These are phyloP conservation scores for Leccinum fallax DNA, from an alignment of 1,284 basidiomycete genomes.

Conservation along the genomic window DNA sequence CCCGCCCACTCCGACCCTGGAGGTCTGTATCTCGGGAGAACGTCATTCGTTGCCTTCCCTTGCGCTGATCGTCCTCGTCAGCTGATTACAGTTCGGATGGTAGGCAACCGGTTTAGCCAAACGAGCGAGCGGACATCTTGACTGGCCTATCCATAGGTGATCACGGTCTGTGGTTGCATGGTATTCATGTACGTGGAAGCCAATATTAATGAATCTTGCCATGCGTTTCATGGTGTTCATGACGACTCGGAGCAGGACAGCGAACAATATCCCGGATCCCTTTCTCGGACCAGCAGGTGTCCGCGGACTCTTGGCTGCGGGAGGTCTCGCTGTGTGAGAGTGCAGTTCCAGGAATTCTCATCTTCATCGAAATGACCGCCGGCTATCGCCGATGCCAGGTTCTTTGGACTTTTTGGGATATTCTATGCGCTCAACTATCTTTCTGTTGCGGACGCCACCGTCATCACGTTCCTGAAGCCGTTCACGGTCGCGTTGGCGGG, in stretches of 20 bases:
- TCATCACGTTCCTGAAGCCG: constrained; percentile 77
- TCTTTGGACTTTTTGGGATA: constrained; percentile 61
- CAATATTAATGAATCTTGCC: neutral
- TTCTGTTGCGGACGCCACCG: constrained; percentile 74
- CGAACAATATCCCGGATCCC: constrained; percentile 61
- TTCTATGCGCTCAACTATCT: constrained; percentile 74
- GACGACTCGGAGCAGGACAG: constrained; percentile 40
- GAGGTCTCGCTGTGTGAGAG: constrained; percentile 67
- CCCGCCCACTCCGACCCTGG: constrained; percentile 56
- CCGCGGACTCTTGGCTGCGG: constrained; percentile 53
- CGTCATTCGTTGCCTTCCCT: constrained; percentile 2
- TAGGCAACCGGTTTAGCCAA: constrained; percentile 18
- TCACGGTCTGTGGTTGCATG: constrained; percentile 49
- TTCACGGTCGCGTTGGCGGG: constrained; percentile 71
- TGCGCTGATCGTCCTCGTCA: constrained; percentile 38
- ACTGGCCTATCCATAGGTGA: constrained; percentile 31
- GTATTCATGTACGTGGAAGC: constrained; percentile 40
- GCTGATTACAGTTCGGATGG: constrained; percentile 54
- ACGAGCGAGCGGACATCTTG: neutral
- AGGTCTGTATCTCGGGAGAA: constrained; percentile 43
- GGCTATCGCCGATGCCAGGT: constrained; percentile 39
- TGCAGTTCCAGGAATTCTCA: neutral
- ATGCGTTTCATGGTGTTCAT: neutral
- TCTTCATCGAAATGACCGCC: neutral
- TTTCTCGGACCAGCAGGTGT: constrained; percentile 70